Conservation (phyloP, 2,329 filamentous ascomycete genomes). For the Pestalotiopsis fici region DNA sequence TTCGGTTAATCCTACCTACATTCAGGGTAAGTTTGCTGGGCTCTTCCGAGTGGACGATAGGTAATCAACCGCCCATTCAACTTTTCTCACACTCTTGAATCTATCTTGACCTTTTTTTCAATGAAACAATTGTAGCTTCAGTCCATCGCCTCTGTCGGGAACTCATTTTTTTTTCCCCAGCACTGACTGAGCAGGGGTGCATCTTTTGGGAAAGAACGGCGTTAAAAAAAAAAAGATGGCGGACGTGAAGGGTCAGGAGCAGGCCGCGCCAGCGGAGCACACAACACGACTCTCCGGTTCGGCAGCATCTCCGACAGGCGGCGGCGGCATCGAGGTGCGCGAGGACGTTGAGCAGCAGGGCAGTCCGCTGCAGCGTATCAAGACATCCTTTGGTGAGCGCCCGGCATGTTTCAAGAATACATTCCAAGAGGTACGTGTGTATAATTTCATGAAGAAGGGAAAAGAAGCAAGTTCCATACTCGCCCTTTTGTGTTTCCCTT, state of each 20-base stretch:
- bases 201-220: too few species aligned
- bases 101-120: too few species aligned
- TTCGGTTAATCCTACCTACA: neutral
- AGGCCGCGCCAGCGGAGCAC: neutral
- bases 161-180: too few species aligned
- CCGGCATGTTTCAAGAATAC: conserved; percentile 64
- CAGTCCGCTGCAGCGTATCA: neutral
- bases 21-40: neutral
- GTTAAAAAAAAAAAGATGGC: neutral
- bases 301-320: neutral
- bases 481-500: too few species aligned
- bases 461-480: too few species aligned
- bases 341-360: conserved; percentile 1
- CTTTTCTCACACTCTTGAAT: too few species aligned
- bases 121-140: too few species aligned
- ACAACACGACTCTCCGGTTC: neutral
- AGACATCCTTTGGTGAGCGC: conserved; percentile 27
- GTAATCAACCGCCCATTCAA: neutral
- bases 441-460: too few species aligned
- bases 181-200: too few species aligned
- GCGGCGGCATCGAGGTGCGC: neutral
- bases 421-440: conserved; percentile 57
- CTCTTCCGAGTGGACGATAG: neutral
- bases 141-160: too few species aligned
- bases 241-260: neutral